phyloP scores from a whole-genome alignment of 192 early-diverging fungal species.

The Coemansia sp. region DNA sequence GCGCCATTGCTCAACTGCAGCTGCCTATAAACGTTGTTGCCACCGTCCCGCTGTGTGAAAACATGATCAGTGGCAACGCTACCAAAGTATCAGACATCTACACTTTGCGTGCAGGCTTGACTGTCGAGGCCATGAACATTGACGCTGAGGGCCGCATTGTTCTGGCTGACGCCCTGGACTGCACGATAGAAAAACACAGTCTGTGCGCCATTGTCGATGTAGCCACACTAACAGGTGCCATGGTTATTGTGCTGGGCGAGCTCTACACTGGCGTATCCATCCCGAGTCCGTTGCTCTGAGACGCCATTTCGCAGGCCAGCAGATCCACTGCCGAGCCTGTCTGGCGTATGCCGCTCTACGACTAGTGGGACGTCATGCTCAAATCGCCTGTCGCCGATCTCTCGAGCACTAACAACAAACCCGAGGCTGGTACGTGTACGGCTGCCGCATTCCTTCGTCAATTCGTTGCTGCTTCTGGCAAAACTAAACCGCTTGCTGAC shows the following conservation, averaged over 20 bases:
- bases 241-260: conserved; percentile 87
- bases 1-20: conserved; percentile 71
- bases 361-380: conserved; percentile 64
- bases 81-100: conserved; percentile 94
- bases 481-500: conserved; percentile 16
- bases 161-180: conserved; percentile 89
- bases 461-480: conserved; percentile 63
- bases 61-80: conserved; percentile 82
- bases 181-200: conserved; percentile 66
- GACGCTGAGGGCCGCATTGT: conserved; percentile 90
- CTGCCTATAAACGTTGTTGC: conserved; percentile 85
- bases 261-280: conserved; percentile 88
- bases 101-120: conserved; percentile 80
- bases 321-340: conserved; percentile 71
- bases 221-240: conserved; percentile 94
- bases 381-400: conserved; percentile 82
- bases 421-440: conserved; percentile 82
- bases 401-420: conserved; percentile 76
- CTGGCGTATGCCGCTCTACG: conserved; percentile 93
- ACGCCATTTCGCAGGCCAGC: conserved; percentile 63
- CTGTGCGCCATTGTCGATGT: conserved; percentile 76
- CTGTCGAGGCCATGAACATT: conserved; percentile 90
- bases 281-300: conserved; percentile 75
- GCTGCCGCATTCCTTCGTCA: conserved; percentile 88
- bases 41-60: conserved; percentile 89